Evolutionary conservation across 345 rosid species (phyloP), one percentile per base, ranked within the genome.

Genomic region (Gynandropsis gynandra): DNA sequence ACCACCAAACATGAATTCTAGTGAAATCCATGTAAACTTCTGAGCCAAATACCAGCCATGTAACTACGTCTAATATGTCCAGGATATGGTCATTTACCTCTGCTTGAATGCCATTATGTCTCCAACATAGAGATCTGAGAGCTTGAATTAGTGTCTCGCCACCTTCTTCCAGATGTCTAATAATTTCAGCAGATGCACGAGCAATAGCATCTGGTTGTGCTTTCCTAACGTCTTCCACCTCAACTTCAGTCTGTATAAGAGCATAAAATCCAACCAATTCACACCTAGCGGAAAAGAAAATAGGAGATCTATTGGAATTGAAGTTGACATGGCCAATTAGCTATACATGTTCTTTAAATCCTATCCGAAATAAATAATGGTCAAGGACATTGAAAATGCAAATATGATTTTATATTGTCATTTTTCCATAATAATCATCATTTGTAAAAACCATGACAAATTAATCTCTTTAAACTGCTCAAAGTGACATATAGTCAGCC

Each of bases 151-250:
- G 62, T 53, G 76, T 79, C 48, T 81, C 89, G 58, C 89, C 84
- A 40, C 71, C 76, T 50, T 81, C 83, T 69, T 87, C 82, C 48
- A 87, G 56, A 7, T 65, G 83, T 60, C 84, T 72, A 50, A 87
- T 65, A 37, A 87, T 87, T 60, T 70, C 80, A 61, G 74, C 70
- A 15, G 93, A 78, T 4, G 76, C 71, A 42, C 66, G 89, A 34
- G 93, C 95, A 65, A 90, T 53, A 20, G 75, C 77, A 84, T 90
- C 96, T 32, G 98, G 89, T 46, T 65, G 77, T 55, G 95, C 93
- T 49, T 67, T 80, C 63, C 72, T 74, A 45, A 73, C 77, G 58
- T 84, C 98, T 64, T 87, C 96, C 63, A 79, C 66, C 50, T 87
- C 96, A 42, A 87, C 87, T 52, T 47, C 42, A 48, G 70, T 77